Base-by-base conservation (phyloP, 495 filamentous ascomycete genomes). In the Wilcoxina mikolae region DNA sequence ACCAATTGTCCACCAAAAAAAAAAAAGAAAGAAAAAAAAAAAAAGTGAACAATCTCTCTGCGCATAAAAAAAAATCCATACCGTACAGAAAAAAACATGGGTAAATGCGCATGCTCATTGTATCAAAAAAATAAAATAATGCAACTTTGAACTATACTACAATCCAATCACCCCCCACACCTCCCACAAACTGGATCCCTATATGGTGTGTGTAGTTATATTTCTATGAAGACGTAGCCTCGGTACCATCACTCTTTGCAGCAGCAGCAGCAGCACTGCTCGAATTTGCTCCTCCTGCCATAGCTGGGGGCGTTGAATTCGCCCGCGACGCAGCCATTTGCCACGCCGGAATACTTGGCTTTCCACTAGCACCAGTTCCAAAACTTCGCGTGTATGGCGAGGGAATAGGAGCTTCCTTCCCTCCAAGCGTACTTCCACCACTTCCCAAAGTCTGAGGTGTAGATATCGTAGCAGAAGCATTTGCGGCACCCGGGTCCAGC, bases 261-360 rank as follows among this genome's bases (percentile, higher is more conserved):
- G 18, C n/a, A 23, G 26, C 27, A 15, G 26, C 3, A 2, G 48
- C 11, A 10, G 25, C n/a, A n/a, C n/a, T n/a, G n/a, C n/a, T n/a
- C n/a, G n/a, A n/a, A n/a, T n/a, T n/a, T n/a, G n/a, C n/a, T n/a
- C n/a, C n/a, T n/a, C n/a, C n/a, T n/a, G n/a, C 54, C 10, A 35
- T 58, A 22, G 28, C 23, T 9, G 49, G 49, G n/a, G 47, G 27
- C 3, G 51, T 31, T 1, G 51, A 43, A 25, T 54, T 54, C 7
- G 51, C 51, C 24, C 70, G 74, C 63, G 78, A 79, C 41, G 80
- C 78, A 17, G 83, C 80, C 78, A 94, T 78, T 69, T 95, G 88
- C 88, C 88, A 95, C 1, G 83, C 78, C 0, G 88, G 88, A 60
- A 95, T 95, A n/a, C 82, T 82, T 5, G 84, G 79, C 62, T 72